These are phyloP conservation scores for Corymbia calophylla DNA, from an alignment of 441 rosid species.

Conservation along the genomic window DNA sequence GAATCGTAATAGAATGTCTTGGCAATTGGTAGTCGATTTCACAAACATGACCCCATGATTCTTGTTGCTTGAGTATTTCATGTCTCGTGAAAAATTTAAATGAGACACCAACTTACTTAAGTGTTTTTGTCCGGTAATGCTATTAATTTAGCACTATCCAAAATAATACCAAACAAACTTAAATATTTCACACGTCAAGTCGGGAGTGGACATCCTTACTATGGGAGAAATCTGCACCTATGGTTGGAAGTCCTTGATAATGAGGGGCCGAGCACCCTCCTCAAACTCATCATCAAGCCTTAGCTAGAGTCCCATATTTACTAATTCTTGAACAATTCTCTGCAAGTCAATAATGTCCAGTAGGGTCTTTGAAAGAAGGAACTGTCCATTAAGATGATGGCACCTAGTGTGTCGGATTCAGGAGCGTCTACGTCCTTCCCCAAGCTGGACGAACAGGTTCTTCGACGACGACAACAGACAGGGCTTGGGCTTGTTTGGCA, in stretches of 20 bases:
- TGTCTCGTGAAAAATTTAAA: not conserved
- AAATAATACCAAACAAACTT: not conserved
- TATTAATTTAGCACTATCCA: not conserved
- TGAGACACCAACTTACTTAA: not conserved
- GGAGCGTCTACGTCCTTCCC: not conserved
- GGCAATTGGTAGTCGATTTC: not conserved
- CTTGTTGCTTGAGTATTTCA: not conserved
- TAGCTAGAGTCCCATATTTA: not conserved
- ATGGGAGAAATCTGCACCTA: not conserved
- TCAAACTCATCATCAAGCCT: not conserved
- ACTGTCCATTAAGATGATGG: not conserved
- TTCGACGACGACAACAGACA: not conserved
- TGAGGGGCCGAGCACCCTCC: not conserved
- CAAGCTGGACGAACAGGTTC: accelerated
- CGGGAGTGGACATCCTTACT: accelerated
- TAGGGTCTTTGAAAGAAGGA: not conserved
- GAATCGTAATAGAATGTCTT: not conserved
- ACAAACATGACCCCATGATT: not conserved
- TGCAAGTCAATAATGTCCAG: not conserved
- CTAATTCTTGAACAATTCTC: not conserved
- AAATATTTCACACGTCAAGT: not conserved
- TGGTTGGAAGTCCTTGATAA: not conserved
- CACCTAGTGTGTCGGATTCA: not conserved
- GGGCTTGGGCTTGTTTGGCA: not conserved
- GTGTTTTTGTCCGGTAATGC: not conserved